These are phyloP conservation scores for Botrytis sinoallii DNA, from an alignment of 2,329 filamentous ascomycete species.

Conservation along the genomic window DNA sequence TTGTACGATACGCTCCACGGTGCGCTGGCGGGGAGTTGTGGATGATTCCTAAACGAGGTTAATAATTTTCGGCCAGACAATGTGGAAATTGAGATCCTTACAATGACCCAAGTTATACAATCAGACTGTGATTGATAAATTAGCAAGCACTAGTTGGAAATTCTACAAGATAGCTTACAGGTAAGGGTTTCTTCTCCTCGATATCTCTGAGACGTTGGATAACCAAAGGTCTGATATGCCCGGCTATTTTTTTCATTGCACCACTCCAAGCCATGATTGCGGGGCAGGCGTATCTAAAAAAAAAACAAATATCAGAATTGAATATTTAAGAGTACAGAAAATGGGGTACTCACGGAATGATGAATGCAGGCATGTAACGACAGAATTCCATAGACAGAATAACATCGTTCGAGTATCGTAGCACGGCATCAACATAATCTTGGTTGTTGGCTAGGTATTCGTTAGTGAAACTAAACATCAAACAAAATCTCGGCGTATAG, in stretches of 20 bases:
- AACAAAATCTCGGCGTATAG: not conserved
- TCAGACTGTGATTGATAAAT: not conserved
- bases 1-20: not conserved
- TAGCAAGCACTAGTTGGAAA: not conserved
- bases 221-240: not conserved
- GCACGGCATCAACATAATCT: not conserved
- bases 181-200: not conserved
- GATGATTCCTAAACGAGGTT: not conserved
- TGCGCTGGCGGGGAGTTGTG: not conserved
- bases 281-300: not conserved
- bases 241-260: not conserved
- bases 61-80: not conserved
- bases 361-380: slow-evolving; percentile 1
- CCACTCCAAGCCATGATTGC: slow-evolving; percentile 1
- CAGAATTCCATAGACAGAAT: not conserved
- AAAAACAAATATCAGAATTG: not conserved
- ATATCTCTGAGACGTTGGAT: not conserved
- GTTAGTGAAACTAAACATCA: not conserved
- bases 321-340: not conserved
- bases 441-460: not conserved
- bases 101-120: not conserved
- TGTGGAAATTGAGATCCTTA: not conserved
- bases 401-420: not conserved
- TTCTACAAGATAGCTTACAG: not conserved
- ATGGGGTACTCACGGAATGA: not conserved